Base-by-base conservation (phyloP, 345 rosid species). In the Populus alba region DNA sequence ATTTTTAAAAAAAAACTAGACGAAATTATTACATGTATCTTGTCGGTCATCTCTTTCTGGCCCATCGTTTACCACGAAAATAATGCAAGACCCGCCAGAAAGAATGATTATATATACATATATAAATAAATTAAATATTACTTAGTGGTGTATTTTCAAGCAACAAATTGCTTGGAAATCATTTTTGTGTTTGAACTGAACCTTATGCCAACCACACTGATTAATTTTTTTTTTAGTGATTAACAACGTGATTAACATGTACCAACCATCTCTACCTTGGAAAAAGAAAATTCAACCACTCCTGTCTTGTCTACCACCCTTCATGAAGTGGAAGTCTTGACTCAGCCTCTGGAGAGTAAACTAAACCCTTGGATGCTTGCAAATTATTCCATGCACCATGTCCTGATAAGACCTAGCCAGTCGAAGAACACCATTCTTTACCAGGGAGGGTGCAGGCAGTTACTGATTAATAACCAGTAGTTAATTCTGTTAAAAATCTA, bases 131-230 rank as follows among this genome's bases (percentile, higher is more conserved):
- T 29, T 29, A 31, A 4, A 33, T 33, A 63, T 20, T 62, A 61
- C 22, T 31, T 8, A 45, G 6, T 3, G 43, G 57, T 43, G 8
- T 8, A 43, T 1, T 27, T 38, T 65, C 59, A 10, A 47, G 39
- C 70, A 6, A 10, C 65, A 43, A 75, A 47, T 62, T 43, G 37
- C 68, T 10, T 59, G 4, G 59, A 3, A 23, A 38, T 74, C 53
- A 74, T 39, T 57, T 22, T 2, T 49, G 53, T 51, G 57, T 43
- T 75, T 23, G 71, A 67, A 71, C 65, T 23, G 66, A 57, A 71
- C 65, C 23, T 55, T 75, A 66, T 35, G 53, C 72, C 57, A 75
- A 70, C 79, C 79, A 31, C 73, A 27, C 74, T 49, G n/a, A 71
- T 71, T 55, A 39, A 33, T 71, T 27, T 59, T 38, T 31, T 31